phyloP scores from a whole-genome alignment of 2,329 filamentous ascomycete species.

The Tetracladium maxilliforme region DNA sequence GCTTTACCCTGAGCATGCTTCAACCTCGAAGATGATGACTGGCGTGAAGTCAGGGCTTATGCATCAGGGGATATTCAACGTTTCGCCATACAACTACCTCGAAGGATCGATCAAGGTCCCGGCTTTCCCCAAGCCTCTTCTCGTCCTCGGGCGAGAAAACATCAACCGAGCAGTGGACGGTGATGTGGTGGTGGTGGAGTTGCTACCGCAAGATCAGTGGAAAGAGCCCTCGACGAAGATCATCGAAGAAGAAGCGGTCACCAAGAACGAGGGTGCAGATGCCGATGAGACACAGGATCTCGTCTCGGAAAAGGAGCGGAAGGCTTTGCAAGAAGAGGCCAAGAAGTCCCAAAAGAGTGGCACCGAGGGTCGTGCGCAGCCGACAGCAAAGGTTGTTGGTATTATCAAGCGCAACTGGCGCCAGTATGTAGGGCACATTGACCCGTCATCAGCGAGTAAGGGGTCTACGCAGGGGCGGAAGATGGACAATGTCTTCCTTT shows the following conservation, averaged over 20 bases:
- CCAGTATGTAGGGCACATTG: constrained; percentile 93
- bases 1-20: constrained; percentile 81
- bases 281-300: constrained; percentile 60
- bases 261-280: constrained; percentile 88
- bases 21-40: constrained; percentile 85
- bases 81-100: constrained; percentile 95
- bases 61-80: constrained; percentile 90
- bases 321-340: constrained; percentile 81
- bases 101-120: constrained; percentile 86
- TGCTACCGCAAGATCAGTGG: constrained; percentile 91
- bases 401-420: constrained; percentile 94
- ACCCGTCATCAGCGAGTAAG: constrained; percentile 68
- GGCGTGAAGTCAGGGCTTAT: constrained; percentile 77
- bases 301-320: constrained; percentile 78
- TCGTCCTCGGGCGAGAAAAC: constrained; percentile 85
- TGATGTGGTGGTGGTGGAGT: constrained; percentile 83
- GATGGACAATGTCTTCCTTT: constrained; percentile 85
- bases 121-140: constrained; percentile 75
- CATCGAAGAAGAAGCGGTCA: constrained; percentile 83
- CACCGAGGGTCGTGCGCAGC: constrained; percentile 66
- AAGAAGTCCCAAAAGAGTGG: constrained; percentile 68
- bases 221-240: constrained; percentile 92
- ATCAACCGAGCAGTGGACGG: constrained; percentile 90
- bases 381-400: constrained; percentile 84
- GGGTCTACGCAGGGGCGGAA: constrained; percentile 62